Base-by-base conservation (phyloP, 768 basidiomycete species). In the Rhodosporidiobolus sp. region DNA sequence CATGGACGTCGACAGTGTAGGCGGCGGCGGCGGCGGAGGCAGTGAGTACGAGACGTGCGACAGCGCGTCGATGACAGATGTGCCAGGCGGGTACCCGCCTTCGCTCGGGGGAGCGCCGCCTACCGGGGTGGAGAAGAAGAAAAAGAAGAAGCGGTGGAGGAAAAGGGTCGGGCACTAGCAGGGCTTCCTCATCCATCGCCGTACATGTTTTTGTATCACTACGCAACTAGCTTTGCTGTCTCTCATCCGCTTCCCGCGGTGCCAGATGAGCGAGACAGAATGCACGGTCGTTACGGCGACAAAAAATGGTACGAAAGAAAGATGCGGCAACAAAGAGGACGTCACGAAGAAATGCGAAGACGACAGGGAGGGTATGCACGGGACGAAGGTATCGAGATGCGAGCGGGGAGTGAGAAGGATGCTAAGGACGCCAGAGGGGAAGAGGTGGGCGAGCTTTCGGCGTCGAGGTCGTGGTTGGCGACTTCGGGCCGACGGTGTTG, bases 401-500 rank as follows among this genome's bases (percentile, higher is more conserved):
- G 17, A 24, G 19, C 8, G 48, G 55, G 8, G 17, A 19, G 26
- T 26, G 7, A 6, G n/a, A 28, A 3, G 4, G 2, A 26, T 4
- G 2, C 34, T 32, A 67, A 28, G 67, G 67, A 6, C 48, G 54
- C 67, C 67, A 69, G 14, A 63, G 17, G n/a, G 67, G 67, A 16
- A 69, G 48, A 26, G 67, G 49, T 2, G 60, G 67, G n/a, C 67
- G 67, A 2, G 38, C 7, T 43, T 43, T 43, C 8, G 28, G 66
- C 35, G 58, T 30, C n/a, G 4, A 26, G 30, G 43, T 32, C 12
- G 53, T 34, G 2, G 22, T 30, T 2, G 28, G 2, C 7, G 49
- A 43, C 38, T 43, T 43, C 7, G 38, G 38, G 7, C 38, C 38
- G 38, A 43, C 38, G 38, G 38, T 43, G 50, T 19, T 16, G 28